Conservation (phyloP, 306 rosid genomes). For the Quillaja saponaria region DNA sequence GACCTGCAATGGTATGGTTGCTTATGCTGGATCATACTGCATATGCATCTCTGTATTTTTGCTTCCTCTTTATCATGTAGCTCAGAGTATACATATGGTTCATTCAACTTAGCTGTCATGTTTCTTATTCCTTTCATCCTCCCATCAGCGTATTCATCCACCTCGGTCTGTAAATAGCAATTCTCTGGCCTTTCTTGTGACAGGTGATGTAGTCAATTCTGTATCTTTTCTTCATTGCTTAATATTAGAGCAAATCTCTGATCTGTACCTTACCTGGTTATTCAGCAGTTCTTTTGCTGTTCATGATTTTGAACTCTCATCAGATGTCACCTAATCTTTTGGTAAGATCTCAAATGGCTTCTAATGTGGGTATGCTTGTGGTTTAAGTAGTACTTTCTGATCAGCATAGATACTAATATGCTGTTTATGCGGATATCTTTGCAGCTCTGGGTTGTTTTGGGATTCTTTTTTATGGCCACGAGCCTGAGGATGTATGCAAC, state of each 20-base stretch:
- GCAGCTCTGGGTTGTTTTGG: slow-evolving; percentile 94
- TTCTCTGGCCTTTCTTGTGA: slow-evolving; percentile 89
- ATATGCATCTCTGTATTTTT: not conserved
- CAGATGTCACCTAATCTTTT: slow-evolving; percentile 94
- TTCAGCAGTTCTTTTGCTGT: slow-evolving; percentile 76
- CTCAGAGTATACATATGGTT: no score
- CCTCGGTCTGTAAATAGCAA: slow-evolving; percentile 78
- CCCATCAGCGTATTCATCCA: slow-evolving; percentile 63
- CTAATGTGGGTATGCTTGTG: no score
- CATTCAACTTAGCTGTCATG: slow-evolving; percentile 5
- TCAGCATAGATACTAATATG: no score
- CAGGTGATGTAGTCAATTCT: slow-evolving; percentile 50
- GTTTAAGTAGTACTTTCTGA: no score
- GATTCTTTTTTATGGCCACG: slow-evolving; percentile 96
- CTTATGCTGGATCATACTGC: not conserved
- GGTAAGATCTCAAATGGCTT: slow-evolving; percentile 42
- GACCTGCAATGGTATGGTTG: slow-evolving; percentile 70
- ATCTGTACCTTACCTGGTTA: not conserved
- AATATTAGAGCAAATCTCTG: not conserved
- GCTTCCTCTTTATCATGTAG: not conserved
- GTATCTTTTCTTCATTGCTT: slow-evolving; percentile 13
- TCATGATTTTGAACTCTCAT: slow-evolving; percentile 90
- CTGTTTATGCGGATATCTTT: slow-evolving; percentile 13
- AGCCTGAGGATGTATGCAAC: slow-evolving; percentile 96
- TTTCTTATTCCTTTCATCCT: slow-evolving; percentile 4